Percentiles rank a stretch among this genome's conserved stretches.
Conservation (phyloP, 163 green algal genomes). For the Chlorella variabilis region DNA sequence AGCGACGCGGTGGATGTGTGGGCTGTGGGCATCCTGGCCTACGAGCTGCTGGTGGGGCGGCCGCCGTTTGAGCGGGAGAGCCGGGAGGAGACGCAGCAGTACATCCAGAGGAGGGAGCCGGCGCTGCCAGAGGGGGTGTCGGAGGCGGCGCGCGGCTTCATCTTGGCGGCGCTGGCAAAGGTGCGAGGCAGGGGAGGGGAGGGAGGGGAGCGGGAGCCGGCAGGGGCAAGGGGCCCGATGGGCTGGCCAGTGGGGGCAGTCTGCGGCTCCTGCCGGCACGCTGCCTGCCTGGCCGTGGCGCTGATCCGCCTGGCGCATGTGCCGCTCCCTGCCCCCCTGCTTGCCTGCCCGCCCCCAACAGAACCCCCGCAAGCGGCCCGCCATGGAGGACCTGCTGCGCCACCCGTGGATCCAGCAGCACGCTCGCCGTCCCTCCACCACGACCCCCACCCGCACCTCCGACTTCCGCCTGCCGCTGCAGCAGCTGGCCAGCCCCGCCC, state of each 20-base stretch:
- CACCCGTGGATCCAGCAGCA: conserved; percentile 73
- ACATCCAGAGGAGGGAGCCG: conserved; percentile 75
- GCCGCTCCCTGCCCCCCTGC: neutral
- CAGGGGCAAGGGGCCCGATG: neutral
- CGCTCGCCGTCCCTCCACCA: neutral
- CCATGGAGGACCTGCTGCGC: conserved; percentile 69
- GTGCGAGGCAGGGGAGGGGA: conserved; percentile 21
- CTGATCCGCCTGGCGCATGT: no score
- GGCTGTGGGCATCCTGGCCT: conserved; percentile 58
- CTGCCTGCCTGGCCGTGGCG: neutral
- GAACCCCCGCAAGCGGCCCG: conserved; percentile 66
- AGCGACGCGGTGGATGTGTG: conserved; percentile 55
- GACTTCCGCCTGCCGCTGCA: conserved; percentile 3
- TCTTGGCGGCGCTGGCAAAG: conserved; percentile 68
- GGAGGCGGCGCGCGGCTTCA: conserved; percentile 64
- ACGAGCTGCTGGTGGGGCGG: conserved; percentile 60
- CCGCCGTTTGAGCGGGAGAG: conserved; percentile 61
- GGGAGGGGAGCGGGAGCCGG: neutral
- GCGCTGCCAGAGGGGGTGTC: conserved; percentile 58
- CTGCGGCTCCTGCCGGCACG: no score
- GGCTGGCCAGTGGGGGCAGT: neutral
- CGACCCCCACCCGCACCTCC: neutral
- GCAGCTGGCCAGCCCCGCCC: neutral
- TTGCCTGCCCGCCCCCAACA: no score
- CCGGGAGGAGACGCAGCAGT: conserved; percentile 67